Evolutionary conservation across 2,329 filamentous ascomycete genomes (phyloP), one percentile per base, ranked within the genome.

Genomic region (Cladophialophora bantiana): DNA sequence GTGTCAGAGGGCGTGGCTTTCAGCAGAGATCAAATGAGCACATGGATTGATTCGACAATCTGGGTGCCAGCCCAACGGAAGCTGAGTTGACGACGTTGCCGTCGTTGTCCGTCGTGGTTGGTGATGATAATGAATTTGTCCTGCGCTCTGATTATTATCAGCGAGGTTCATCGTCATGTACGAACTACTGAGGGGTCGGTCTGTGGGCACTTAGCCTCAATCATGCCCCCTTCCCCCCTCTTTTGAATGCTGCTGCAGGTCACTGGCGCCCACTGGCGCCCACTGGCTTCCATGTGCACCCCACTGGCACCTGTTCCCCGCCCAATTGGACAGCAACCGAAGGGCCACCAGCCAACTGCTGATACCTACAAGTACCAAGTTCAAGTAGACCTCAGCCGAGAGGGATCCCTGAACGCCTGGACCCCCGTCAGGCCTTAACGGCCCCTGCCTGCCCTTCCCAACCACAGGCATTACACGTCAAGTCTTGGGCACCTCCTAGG

Each of bases 391-490:
- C 34, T 42, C 57, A 59, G 57, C 57, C 45, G 45, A 48, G 38
- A 40, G 13, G 31, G 40, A 59, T 59, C 57, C 48, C 34, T 54
- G 48, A 61, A 12, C 45, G 42, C 48, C 59, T 61, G 35, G 12
- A 52, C 45, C 18, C 5, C 48, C 13, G 10, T n/a, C 3, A 40
- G 59, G n/a, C 42, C 45, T 34, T 26, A 12, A 12, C 4, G 4
- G 42, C 18, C 18, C 26, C 7, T n/a, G 2, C 42, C 42, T n/a
- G 2, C 18, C 26, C 7, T 5, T 7, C 42, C 42, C 42, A 9
- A 26, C 20, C 20, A 12, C 18, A 50, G 45, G 18, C 45, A 50
- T 50, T 3, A 48, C 45, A 54, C 18, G 45, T 34, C 45, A 12
- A 31, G n/a, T 34, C 2, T 20, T 20, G 2, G 15, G 58, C 58